Conservation (phyloP, 1,284 basidiomycete genomes). For the Malassezia cuniculi region DNA sequence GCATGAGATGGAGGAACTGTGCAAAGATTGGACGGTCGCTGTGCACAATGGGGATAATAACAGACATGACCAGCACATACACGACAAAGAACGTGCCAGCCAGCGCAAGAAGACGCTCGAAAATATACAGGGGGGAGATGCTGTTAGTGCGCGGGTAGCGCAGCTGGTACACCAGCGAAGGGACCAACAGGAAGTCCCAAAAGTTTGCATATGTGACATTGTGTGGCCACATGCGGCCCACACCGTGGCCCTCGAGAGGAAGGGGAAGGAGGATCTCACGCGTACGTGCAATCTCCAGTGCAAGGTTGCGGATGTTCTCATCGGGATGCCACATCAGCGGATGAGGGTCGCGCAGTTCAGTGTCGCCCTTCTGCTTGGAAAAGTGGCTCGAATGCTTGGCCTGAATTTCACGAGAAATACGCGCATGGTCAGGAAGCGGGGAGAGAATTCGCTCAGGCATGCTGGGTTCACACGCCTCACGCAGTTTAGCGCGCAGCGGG, state of each 20-base stretch:
- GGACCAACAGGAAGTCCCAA: conserved; percentile 72
- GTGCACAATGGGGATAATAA: too few species aligned
- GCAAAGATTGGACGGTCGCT: too few species aligned
- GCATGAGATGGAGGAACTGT: conserved; percentile 69
- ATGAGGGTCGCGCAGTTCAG: conserved; percentile 46
- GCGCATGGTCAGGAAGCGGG: too few species aligned
- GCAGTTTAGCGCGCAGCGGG: conserved; percentile 4
- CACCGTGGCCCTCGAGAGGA: background rate
- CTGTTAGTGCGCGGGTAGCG: conserved; percentile 86
- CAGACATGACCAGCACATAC: conserved; percentile 56
- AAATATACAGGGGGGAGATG: conserved; percentile 76
- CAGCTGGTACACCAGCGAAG: conserved; percentile 87
- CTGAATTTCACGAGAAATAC: too few species aligned
- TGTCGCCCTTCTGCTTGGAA: background rate
- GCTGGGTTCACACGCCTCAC: too few species aligned
- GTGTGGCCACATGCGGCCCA: conserved; percentile 58
- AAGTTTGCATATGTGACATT: conserved; percentile 78
- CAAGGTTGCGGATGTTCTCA: conserved; percentile 56
- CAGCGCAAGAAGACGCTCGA: conserved; percentile 87
- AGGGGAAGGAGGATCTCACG: conserved; percentile 59
- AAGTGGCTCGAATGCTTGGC: too few species aligned
- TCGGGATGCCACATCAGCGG: conserved; percentile 64
- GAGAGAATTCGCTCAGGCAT: too few species aligned
- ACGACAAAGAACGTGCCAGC: conserved; percentile 89
- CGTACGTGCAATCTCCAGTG: conserved; percentile 63